Evolutionary conservation across 352 stramenopile species (phyloP), one percentile per base, ranked within the genome.

Genomic region (Phytopythium montanum): DNA sequence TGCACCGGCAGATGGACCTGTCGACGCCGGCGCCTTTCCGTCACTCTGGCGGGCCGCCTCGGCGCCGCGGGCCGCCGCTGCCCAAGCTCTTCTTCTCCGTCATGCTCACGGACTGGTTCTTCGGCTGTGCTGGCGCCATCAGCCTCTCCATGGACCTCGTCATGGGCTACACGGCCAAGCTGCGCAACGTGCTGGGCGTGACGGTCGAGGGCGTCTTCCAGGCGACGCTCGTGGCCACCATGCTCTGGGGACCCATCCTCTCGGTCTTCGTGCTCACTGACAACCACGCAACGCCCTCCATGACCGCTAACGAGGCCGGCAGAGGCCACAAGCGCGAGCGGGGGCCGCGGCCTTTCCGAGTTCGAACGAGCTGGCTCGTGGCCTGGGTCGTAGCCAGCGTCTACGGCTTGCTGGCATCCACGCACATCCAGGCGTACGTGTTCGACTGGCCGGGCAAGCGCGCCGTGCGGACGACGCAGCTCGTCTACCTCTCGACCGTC

Each of bases 81-180:
- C 72, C 69, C 29, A 76, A 76, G 38, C 74, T 88, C 34, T 87
- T 78, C 58, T 80, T 79, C 59, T 79, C 70, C 25, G 68, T 84
- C 41, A 62, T 84, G 9, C 73, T 87, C 54, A 76, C 75, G 10
- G 79, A 88, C 68, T 79, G 72, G 69, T 59, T 85, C 23, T 82
- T 88, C 54, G 70, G 70, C 5, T 65, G 69, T 33, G 61, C 70
- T n/a, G 76, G 76, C 4, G 73, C 81, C 4, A 56, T 87, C 49
- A 79, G 73, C 56, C 70, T 85, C 42, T 76, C 79, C 5, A 74
- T 84, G 60, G 60, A 83, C 49, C 67, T 88, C 58, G 73, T 80
- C 48, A 76, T 85, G 64, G 72, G 73, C 25, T 62, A 69, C 23
- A 46, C 53, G 7, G 62, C 69, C 12, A 75, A 74, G 50, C 58